These are phyloP conservation scores for Fagus sylvatica DNA, from an alignment of 306 rosid species.

Conservation along the genomic window DNA sequence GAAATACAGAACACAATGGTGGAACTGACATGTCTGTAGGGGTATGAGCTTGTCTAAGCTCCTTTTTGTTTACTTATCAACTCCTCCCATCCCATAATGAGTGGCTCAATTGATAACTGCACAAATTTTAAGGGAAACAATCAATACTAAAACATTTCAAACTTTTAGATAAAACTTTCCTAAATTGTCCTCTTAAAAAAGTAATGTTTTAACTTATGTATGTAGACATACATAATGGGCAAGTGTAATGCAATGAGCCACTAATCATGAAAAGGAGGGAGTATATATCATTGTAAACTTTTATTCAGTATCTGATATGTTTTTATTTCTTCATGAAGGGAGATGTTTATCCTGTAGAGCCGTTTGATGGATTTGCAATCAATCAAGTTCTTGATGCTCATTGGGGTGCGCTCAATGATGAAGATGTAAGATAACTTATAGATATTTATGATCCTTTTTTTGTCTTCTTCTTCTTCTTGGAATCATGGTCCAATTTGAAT, in stretches of 20 bases:
- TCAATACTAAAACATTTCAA: not conserved
- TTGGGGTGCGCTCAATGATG: conserved; percentile 82
- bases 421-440: conserved; percentile 61
- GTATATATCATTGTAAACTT: not conserved
- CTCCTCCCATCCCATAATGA: not conserved
- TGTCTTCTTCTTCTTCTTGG: conserved; percentile 13
- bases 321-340: conserved; percentile 48
- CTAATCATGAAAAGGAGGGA: not conserved
- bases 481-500: not conserved
- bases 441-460: conserved; percentile 12
- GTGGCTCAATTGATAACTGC: not conserved
- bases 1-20: conserved; percentile 23
- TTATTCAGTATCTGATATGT: conserved; percentile 1
- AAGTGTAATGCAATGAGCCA: not conserved
- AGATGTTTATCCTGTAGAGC: conserved; percentile 89
- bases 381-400: conserved; percentile 85
- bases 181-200: not conserved
- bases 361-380: conserved; percentile 50
- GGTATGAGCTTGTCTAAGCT: conserved; percentile 45
- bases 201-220: not conserved
- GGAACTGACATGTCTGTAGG: conserved; percentile 45
- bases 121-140: not conserved
- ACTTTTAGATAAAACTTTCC: not conserved
- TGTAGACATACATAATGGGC: not conserved
- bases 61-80: not conserved